phyloP scores from a whole-genome alignment of 768 basidiomycete species.

The Pholiota molesta region DNA sequence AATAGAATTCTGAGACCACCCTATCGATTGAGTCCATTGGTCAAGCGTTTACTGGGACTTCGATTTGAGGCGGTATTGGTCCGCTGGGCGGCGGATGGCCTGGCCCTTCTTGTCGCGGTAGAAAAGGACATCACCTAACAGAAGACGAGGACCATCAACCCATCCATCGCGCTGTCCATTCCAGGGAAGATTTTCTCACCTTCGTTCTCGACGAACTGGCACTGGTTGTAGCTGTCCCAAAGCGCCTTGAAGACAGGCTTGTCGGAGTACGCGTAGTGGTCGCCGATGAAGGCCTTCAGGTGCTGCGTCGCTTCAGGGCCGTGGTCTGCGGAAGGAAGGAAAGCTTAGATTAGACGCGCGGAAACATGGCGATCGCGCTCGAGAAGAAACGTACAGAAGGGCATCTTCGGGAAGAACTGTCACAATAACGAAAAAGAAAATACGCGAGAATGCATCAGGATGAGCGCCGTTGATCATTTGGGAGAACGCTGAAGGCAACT shows the following conservation, averaged over 20 bases:
- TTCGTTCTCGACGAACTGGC: constrained; percentile 61
- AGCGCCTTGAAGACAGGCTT: constrained; percentile 47
- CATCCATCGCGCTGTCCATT: too few species aligned
- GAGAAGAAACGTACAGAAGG: constrained; percentile 46
- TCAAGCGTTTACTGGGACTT: constrained; percentile 17
- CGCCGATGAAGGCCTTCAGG: constrained; percentile 50
- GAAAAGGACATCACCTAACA: constrained; percentile 44
- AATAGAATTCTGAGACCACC: too few species aligned
- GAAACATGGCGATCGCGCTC: neutral
- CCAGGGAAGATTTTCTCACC: constrained; percentile 29
- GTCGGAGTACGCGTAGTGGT: constrained; percentile 49
- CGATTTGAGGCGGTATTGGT: constrained; percentile 16
- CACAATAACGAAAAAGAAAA: too few species aligned
- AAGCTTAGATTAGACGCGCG: neutral
- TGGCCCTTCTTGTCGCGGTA: constrained; percentile 47
- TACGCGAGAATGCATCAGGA: neutral
- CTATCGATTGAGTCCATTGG: too few species aligned
- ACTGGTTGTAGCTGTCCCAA: constrained; percentile 57
- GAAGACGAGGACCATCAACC: neutral
- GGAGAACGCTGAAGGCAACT: constrained; percentile 19
- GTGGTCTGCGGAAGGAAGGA: constrained; percentile 40
- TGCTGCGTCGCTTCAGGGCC: constrained; percentile 53
- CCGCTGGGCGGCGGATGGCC: constrained; percentile 37
- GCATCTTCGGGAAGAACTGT: constrained; percentile 64
- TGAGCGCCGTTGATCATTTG: neutral